These are phyloP conservation scores for Mucor lusitanicus DNA, from an alignment of 371 early-diverging fungal genomes.

Conservation along the genomic window DNA sequence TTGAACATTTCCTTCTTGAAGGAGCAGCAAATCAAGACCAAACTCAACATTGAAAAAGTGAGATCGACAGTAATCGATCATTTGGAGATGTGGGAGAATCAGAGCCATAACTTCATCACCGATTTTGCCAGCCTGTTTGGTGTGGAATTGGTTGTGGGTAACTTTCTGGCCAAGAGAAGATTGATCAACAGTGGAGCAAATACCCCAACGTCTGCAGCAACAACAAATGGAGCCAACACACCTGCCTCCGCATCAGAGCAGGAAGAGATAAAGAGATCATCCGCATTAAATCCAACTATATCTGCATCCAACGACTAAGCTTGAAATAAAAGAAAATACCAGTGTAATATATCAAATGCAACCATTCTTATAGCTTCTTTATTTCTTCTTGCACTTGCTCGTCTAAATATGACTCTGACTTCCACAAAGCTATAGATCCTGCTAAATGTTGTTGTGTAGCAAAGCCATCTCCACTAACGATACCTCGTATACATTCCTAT, in stretches of 20 bases:
- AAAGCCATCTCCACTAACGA: slow-evolving; percentile 24
- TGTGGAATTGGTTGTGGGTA: slow-evolving; percentile 32
- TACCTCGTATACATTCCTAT: slow-evolving; percentile 28
- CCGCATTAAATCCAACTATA: neutral
- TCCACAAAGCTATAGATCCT: slow-evolving; percentile 33
- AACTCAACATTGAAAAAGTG: slow-evolving; percentile 72
- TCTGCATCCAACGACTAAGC: slow-evolving; percentile 1
- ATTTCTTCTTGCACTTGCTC: slow-evolving; percentile 22
- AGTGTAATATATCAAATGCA: neutral
- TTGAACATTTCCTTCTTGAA: slow-evolving; percentile 84
- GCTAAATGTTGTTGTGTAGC: slow-evolving; percentile 33
- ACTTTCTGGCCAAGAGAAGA: slow-evolving; percentile 15
- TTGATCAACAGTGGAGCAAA: slow-evolving; percentile 9
- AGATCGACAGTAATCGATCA: slow-evolving; percentile 52
- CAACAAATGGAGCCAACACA: neutral
- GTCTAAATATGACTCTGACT: slow-evolving; percentile 34
- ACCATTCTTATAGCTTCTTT: slow-evolving; percentile 8
- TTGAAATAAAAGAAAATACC: neutral
- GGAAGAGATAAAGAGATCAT: neutral
- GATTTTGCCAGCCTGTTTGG: slow-evolving; percentile 77
- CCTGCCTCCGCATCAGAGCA: neutral
- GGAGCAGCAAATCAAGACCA: slow-evolving; percentile 76
- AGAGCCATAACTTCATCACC: slow-evolving; percentile 70
- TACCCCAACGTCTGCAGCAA: neutral
- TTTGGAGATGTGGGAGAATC: slow-evolving; percentile 70